These are phyloP conservation scores for Dorcoceras hygrometricum DNA, from an alignment of 257 asterid genomes.

Conservation along the genomic window DNA sequence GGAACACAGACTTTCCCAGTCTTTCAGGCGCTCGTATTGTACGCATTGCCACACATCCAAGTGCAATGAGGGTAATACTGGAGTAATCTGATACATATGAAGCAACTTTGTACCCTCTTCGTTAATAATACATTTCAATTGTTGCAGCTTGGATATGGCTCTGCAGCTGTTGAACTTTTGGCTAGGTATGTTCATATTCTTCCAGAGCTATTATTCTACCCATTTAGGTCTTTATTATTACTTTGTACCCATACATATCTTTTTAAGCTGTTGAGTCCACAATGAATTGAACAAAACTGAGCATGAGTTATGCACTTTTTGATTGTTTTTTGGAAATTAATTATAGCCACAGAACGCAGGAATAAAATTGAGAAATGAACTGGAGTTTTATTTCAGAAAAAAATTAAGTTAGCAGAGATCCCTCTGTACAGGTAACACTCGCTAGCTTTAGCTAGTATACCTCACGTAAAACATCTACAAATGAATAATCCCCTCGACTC, in stretches of 20 bases:
- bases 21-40: constrained; percentile 97
- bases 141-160: constrained; percentile 86
- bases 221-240: background rate
- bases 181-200: constrained; percentile 45
- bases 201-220: constrained; percentile 16
- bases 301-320: no score
- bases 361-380: no score
- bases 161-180: constrained; percentile 81
- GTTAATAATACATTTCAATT: constrained; percentile 20
- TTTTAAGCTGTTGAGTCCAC: no score
- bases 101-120: constrained; percentile 10
- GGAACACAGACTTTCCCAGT: constrained; percentile 69
- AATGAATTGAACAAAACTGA: no score
- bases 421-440: no score
- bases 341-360: no score
- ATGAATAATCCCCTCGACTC: no score
- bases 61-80: constrained; percentile 82
- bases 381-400: no score
- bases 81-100: constrained; percentile 5
- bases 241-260: background rate
- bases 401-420: no score
- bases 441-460: no score
- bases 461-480: no score
- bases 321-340: no score
- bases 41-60: constrained; percentile 97